Conservation (phyloP, 371 early-diverging fungal genomes). For the Mucor circinelloides region DNA sequence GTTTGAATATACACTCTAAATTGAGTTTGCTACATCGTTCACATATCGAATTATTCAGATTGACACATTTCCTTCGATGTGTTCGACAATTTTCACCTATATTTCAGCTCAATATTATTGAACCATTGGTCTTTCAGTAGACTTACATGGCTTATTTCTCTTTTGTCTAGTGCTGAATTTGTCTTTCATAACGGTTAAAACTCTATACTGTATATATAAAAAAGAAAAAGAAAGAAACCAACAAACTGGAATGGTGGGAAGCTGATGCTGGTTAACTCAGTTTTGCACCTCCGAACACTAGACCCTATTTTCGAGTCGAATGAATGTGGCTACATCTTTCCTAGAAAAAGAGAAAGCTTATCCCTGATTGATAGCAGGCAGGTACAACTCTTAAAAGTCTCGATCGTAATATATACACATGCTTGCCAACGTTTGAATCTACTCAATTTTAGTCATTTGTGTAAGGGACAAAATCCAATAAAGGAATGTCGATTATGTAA, state of each 20-base stretch:
- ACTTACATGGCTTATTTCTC: slow-evolving; percentile 23
- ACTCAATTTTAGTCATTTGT: too few relatives aligned
- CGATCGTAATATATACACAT: too few relatives aligned
- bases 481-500: too few relatives aligned
- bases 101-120: neutral
- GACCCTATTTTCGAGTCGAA: neutral
- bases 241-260: neutral
- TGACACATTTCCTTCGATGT: slow-evolving; percentile 20
- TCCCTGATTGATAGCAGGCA: neutral
- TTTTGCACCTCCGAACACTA: neutral
- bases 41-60: slow-evolving; percentile 1
- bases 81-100: slow-evolving; percentile 24
- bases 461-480: too few relatives aligned
- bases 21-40: slow-evolving; percentile 24
- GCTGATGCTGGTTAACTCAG: neutral
- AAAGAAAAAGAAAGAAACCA: neutral
- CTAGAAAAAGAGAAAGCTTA: too few relatives aligned
- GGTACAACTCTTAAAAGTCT: too few relatives aligned
- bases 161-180: neutral
- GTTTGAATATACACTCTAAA: slow-evolving; percentile 24
- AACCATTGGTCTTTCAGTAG: neutral
- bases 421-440: too few relatives aligned
- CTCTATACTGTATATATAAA: too few relatives aligned
- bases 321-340: neutral
- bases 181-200: neutral